Conservation (phyloP, 257 asterid genomes). For the Scutellaria galericulata region DNA sequence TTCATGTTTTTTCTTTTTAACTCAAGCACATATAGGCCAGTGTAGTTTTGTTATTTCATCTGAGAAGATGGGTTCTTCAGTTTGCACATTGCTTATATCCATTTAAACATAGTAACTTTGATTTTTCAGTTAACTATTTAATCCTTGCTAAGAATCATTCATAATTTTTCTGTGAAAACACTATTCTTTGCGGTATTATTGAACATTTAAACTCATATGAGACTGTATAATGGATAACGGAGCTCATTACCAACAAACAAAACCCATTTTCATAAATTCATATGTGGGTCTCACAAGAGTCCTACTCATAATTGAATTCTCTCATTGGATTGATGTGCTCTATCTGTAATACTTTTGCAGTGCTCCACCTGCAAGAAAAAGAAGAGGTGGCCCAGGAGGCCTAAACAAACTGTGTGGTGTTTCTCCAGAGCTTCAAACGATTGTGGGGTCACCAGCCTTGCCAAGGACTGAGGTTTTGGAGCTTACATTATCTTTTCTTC, state of each 20-base stretch:
- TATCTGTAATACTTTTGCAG: conserved; percentile 43
- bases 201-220: no score
- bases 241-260: no score
- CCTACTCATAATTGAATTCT: neutral
- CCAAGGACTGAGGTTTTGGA: conserved; percentile 89
- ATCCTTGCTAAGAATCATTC: conserved; percentile 8
- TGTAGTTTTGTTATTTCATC: neutral
- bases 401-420: conserved; percentile 92
- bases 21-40: neutral
- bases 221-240: no score
- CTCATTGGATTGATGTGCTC: conserved; percentile 25
- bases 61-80: neutral
- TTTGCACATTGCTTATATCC: neutral
- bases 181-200: neutral
- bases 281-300: no score
- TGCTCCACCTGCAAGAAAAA: conserved; percentile 64
- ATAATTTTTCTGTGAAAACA: neutral
- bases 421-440: conserved; percentile 85
- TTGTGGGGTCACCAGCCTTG: conserved; percentile 89
- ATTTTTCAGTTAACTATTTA: neutral
- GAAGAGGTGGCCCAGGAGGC: conserved; percentile 98
- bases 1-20: neutral
- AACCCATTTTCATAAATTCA: no score
- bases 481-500: conserved; percentile 6
- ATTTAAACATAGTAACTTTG: neutral